phyloP scores from a whole-genome alignment of 2,329 filamentous ascomycete genomes.

The Monascus ruber region DNA sequence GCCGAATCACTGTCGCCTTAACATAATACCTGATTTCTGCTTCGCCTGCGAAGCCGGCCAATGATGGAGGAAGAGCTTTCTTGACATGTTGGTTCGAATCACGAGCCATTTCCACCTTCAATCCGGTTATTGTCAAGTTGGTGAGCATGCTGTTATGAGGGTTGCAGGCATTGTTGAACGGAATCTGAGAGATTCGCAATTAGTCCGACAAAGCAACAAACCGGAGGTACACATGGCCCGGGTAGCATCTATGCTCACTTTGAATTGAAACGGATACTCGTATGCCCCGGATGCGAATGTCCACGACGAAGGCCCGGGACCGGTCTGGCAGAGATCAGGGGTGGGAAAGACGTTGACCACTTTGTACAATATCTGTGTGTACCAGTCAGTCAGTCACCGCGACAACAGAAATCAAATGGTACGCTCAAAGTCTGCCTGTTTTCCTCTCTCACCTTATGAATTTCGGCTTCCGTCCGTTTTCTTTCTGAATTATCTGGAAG shows the following conservation, averaged over 20 bases:
- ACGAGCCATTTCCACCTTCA: slow-evolving; percentile 35
- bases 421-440: not conserved
- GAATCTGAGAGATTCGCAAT: slow-evolving; percentile 22
- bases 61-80: slow-evolving; percentile 74
- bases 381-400: slow-evolving; percentile 1
- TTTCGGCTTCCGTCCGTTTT: slow-evolving; percentile 37
- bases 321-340: slow-evolving; percentile 28
- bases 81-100: slow-evolving; percentile 56
- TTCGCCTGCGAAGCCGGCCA: slow-evolving; percentile 74
- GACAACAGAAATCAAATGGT: not conserved
- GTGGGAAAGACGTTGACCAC: slow-evolving; percentile 36
- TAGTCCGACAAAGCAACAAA: not conserved
- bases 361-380: slow-evolving; percentile 35
- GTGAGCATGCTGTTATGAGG: slow-evolving; percentile 34
- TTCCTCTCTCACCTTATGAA: slow-evolving; percentile 34
- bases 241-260: slow-evolving; percentile 19
- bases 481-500: slow-evolving; percentile 36
- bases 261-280: slow-evolving; percentile 40
- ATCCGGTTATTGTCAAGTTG: slow-evolving; percentile 34
- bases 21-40: slow-evolving; percentile 90
- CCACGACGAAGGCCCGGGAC: slow-evolving; percentile 25
- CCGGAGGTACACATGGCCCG: not conserved
- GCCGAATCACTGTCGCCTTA: slow-evolving; percentile 88
- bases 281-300: slow-evolving; percentile 36
- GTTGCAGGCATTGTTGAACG: slow-evolving; percentile 40